phyloP scores from a whole-genome alignment of 2,329 filamentous ascomycete species.

The Fusarium guadeloupense region DNA sequence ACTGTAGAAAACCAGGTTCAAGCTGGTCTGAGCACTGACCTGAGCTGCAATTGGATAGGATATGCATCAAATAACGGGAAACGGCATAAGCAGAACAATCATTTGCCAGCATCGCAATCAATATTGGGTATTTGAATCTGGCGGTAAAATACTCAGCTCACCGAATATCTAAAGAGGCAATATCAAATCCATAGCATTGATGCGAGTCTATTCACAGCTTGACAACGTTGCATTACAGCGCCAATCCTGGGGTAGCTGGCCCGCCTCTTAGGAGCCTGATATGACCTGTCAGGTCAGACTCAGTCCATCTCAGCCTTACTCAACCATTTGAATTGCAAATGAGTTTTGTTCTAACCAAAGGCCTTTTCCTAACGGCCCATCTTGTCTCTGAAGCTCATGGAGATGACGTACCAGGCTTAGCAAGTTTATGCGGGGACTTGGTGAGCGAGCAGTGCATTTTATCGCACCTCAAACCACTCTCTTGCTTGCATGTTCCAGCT shows the following conservation, averaged over 20 bases:
- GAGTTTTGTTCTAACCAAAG: neutral
- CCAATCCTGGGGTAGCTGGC: conserved; percentile 39
- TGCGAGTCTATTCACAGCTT: conserved; percentile 30
- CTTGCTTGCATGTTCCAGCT: neutral
- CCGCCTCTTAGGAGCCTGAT: conserved; percentile 26
- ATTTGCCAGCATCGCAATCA: conserved; percentile 1
- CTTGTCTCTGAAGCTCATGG: neutral
- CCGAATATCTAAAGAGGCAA: conserved; percentile 1
- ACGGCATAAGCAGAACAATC: conserved; percentile 17
- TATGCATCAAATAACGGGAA: conserved; percentile 24
- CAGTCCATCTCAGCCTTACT: neutral
- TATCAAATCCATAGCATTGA: conserved; percentile 4
- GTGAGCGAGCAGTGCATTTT: conserved; percentile 1
- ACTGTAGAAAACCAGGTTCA: conserved; percentile 7
- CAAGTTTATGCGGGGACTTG: conserved; percentile 4
- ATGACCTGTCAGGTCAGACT: conserved; percentile 29
- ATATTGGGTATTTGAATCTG: neutral
- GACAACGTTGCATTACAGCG: conserved; percentile 28
- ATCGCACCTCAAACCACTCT: neutral
- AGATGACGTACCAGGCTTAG: conserved; percentile 17
- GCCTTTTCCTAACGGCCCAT: neutral
- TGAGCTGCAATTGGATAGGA: conserved; percentile 33
- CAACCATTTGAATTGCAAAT: neutral
- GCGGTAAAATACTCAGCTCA: neutral
- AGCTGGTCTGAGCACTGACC: conserved; percentile 30